A percentile compares a stretch with the other conserved stretches of the same genome.
These are phyloP conservation scores for Lanmaoa rubissima DNA, from an alignment of 768 basidiomycete genomes.

Conservation along the genomic window DNA sequence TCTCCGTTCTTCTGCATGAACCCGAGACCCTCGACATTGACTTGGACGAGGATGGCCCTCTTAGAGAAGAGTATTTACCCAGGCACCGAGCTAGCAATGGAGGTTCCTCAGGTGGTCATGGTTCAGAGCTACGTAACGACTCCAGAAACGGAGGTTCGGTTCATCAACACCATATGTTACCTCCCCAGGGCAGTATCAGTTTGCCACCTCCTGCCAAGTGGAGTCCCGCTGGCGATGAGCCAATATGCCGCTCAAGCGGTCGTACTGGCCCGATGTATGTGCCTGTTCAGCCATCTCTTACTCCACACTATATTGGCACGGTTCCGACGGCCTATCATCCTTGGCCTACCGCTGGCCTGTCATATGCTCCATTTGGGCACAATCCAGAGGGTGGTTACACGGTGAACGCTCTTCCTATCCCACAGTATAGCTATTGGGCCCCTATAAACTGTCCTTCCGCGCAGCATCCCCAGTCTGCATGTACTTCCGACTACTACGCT, in stretches of 20 bases:
- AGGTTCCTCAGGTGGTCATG: slow-evolving; percentile 2
- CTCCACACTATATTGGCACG: slow-evolving; percentile 35
- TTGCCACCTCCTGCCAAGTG: slow-evolving; percentile 77
- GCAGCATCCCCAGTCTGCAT: slow-evolving; percentile 58
- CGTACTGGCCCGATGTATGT: slow-evolving; percentile 58
- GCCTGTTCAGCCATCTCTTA: slow-evolving; percentile 55
- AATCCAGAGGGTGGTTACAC: slow-evolving; percentile 15
- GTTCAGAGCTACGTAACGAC: slow-evolving; percentile 1
- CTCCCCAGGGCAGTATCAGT: slow-evolving; percentile 26
- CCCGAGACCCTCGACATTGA: slow-evolving; percentile 68
- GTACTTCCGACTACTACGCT: slow-evolving; percentile 48
- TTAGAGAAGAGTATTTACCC: slow-evolving; percentile 79
- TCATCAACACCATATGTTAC: slow-evolving; percentile 9
- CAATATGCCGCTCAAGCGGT: slow-evolving; percentile 55
- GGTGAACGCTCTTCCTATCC: slow-evolving; percentile 6
- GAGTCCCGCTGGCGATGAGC: slow-evolving; percentile 81
- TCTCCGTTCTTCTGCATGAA: slow-evolving; percentile 38
- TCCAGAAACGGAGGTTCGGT: neutral
- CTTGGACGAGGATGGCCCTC: slow-evolving; percentile 79
- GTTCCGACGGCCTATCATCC: slow-evolving; percentile 32
- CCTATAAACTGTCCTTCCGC: slow-evolving; percentile 30
- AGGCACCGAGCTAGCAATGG: slow-evolving; percentile 47
- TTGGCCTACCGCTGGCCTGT: slow-evolving; percentile 18
- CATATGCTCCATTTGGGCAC: slow-evolving; percentile 24
- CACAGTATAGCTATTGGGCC: slow-evolving; percentile 26